Evolutionary conservation across 768 basidiomycete genomes (phyloP).

Genomic region (Lactarius akahatsu): DNA sequence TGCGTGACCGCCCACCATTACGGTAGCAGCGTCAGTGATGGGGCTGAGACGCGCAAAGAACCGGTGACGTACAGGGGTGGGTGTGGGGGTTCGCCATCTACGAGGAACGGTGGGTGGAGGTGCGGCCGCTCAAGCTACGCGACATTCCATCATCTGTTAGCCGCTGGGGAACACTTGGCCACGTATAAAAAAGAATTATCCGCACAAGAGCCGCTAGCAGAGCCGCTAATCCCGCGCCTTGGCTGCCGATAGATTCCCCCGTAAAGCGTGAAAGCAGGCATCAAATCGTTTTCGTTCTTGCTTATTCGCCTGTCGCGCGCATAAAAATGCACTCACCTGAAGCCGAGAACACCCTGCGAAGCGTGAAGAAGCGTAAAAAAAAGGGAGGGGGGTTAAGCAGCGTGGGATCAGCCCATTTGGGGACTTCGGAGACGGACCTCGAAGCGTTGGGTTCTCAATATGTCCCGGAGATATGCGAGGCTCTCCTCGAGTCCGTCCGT

Average conservation of each 20-base stretch:
- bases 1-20: slow-evolving; percentile 33
- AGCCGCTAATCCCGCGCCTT: slow-evolving; percentile 76
- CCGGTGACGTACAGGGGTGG: slow-evolving; percentile 61
- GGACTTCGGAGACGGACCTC: slow-evolving; percentile 49
- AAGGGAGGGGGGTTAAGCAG: neutral
- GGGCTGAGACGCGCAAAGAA: slow-evolving; percentile 12
- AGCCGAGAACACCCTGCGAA: slow-evolving; percentile 72
- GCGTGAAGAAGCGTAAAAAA: slow-evolving; percentile 6
- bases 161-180: neutral
- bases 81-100: slow-evolving; percentile 64
- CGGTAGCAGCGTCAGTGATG: slow-evolving; percentile 10
- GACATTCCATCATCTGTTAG: slow-evolving; percentile 11
- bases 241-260: slow-evolving; percentile 42
- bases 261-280: slow-evolving; percentile 4
- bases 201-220: slow-evolving; percentile 67
- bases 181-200: slow-evolving; percentile 22
- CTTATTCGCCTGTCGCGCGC: neutral
- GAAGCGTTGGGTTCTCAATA: slow-evolving; percentile 58
- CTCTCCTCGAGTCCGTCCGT: slow-evolving; percentile 59
- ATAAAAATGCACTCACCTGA: slow-evolving; percentile 52
- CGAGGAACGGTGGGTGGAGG: slow-evolving; percentile 55
- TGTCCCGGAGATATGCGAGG: slow-evolving; percentile 51
- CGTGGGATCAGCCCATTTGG: slow-evolving; percentile 11
- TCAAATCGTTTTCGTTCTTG: slow-evolving; percentile 15
- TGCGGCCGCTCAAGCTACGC: slow-evolving; percentile 54